Evolutionary conservation across 2,329 filamentous ascomycete genomes (phyloP), one percentile per base, ranked within the genome.

Genomic region (Raffaelea ambrosiae): DNA sequence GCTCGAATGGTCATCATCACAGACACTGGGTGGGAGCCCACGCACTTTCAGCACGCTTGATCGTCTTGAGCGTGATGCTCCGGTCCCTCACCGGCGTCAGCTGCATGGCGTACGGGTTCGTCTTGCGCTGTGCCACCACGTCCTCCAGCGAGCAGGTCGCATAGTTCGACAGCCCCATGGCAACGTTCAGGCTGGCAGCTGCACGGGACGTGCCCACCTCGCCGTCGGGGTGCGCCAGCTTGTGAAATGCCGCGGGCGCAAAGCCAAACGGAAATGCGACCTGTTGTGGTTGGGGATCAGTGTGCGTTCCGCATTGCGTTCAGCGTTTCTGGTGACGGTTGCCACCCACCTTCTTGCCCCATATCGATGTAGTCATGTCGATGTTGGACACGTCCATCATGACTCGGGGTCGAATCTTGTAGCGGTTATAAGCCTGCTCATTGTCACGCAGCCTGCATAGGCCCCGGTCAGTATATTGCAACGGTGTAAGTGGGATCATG

Each of bases 241-340:
- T 63, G 48, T 77, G 74, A 57, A 75, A 71, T 3, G 73, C 76
- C 1, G 74, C 68, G 0, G 75, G 76, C 5, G 69, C 68, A 39
- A 79, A 71, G 11, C 73, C 73, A 3, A 81, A 61, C 0, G 77
- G 76, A 4, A 79, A 63, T 1, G 65, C n/a, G n/a, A n/a, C n/a
- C n/a, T n/a, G n/a, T n/a, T n/a, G n/a, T n/a, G n/a, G n/a, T n/a
- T n/a, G n/a, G n/a, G n/a, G n/a, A n/a, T n/a, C n/a, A n/a, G n/a
- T n/a, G n/a, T n/a, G n/a, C n/a, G n/a, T n/a, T n/a, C n/a, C n/a
- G n/a, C n/a, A n/a, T n/a, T n/a, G n/a, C n/a, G n/a, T n/a, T n/a
- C n/a, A n/a, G n/a, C n/a, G n/a, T n/a, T n/a, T n/a, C n/a, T n/a
- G n/a, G n/a, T n/a, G n/a, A n/a, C n/a, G n/a, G n/a, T n/a, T n/a